Evolutionary conservation across 192 early-diverging fungal species (phyloP).

Genomic region (Chytriomyces hyalinus): DNA sequence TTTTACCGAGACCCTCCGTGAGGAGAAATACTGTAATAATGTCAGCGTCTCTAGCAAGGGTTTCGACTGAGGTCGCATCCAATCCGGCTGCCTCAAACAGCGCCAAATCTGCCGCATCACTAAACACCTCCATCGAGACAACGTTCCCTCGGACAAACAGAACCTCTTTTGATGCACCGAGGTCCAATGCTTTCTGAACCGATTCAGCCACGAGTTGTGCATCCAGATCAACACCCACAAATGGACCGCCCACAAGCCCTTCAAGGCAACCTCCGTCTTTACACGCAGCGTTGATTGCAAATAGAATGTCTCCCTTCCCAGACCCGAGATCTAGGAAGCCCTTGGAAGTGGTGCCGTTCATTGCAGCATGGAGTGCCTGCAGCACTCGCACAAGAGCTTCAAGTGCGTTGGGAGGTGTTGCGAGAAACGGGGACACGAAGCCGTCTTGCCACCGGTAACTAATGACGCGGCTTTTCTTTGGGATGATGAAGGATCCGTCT

Average conservation of each 20-base stretch:
- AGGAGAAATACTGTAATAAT: constrained; percentile 17
- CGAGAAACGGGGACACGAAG: constrained; percentile 15
- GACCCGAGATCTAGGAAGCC: constrained; percentile 13
- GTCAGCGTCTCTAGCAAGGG: background rate
- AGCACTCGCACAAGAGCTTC: background rate
- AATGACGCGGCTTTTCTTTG: background rate
- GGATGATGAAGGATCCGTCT: constrained; percentile 13
- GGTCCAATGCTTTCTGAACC: background rate
- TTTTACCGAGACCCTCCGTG: background rate
- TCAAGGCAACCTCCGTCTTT: background rate
- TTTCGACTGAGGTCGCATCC: background rate
- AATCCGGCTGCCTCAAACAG: background rate
- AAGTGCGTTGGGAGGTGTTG: background rate
- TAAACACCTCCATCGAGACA: background rate
- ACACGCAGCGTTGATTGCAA: background rate
- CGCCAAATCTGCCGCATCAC: background rate
- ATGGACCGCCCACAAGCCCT: background rate
- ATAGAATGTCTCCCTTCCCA: constrained; percentile 14
- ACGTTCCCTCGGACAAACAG: constrained; percentile 5
- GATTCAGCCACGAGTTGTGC: constrained; percentile 2
- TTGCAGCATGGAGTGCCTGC: background rate
- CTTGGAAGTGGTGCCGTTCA: background rate
- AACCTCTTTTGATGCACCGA: background rate
- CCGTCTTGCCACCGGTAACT: constrained; percentile 14
- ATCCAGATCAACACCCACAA: constrained; percentile 20